Conservation (phyloP, 306 rosid genomes). For the Cicer arietinum region DNA sequence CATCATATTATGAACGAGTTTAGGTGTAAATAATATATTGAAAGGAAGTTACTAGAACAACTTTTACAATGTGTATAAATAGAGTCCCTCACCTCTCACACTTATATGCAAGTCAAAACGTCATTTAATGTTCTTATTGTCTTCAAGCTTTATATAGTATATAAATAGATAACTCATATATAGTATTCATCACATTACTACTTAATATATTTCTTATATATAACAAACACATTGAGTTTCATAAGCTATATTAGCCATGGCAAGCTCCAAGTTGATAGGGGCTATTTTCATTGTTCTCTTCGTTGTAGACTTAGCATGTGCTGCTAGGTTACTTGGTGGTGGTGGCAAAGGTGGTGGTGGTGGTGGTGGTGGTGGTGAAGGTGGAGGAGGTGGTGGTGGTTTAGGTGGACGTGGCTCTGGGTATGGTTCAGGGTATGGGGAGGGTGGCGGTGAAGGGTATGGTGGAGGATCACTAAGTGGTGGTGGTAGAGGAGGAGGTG, state of each 20-base stretch:
- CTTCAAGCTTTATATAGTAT: neutral
- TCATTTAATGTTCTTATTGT: neutral
- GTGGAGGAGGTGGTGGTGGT: constrained; percentile 39
- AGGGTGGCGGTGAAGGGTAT: constrained; percentile 58
- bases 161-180: neutral
- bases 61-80: constrained; percentile 56
- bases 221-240: constrained; percentile 11
- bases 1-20: neutral
- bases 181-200: neutral
- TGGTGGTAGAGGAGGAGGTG: constrained; percentile 54
- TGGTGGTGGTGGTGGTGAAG: neutral
- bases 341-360: constrained; percentile 45
- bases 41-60: constrained; percentile 58
- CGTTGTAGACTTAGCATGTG: constrained; percentile 63
- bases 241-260: constrained; percentile 37
- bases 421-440: constrained; percentile 59
- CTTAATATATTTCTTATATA: too few species aligned
- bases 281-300: constrained; percentile 62
- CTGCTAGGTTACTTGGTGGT: constrained; percentile 48
- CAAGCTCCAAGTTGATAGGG: constrained; percentile 58
- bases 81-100: constrained; percentile 43
- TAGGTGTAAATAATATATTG: constrained; percentile 26
- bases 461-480: constrained; percentile 50
- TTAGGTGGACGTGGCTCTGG: constrained; percentile 47
- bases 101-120: constrained; percentile 30